Conservation (phyloP, 345 rosid species). For the Rhizophora apiculata region DNA sequence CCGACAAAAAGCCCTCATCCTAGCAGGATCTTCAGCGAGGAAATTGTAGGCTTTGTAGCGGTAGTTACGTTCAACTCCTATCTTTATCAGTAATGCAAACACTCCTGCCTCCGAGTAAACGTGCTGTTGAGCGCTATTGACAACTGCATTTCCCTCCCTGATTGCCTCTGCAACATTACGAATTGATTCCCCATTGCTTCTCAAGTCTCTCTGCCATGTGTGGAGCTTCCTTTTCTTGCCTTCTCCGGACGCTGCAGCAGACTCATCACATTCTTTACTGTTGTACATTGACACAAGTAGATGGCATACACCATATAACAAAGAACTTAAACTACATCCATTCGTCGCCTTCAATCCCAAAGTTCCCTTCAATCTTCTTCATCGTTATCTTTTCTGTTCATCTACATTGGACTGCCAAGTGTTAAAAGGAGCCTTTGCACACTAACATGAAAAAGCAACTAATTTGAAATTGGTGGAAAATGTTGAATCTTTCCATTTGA, state of each 20-base stretch:
- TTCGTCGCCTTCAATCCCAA: conserved; percentile 16
- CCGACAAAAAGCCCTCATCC: conserved; percentile 20
- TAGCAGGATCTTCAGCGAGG: conserved; percentile 11
- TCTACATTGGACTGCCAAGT: not conserved
- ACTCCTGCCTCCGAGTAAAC: not conserved
- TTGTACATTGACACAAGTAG: conserved; percentile 4
- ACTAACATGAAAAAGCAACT: too few species aligned
- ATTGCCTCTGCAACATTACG: conserved; percentile 14
- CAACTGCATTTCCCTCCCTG: conserved; percentile 10
- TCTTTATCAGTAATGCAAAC: not conserved
- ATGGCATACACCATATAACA: conserved; percentile 18
- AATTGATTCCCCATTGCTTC: conserved; percentile 6
- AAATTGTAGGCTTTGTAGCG: conserved; percentile 16
- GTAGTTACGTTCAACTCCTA: conserved; percentile 14
- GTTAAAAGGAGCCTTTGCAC: not conserved
- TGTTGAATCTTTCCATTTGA: too few species aligned
- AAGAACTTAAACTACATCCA: conserved; percentile 21
- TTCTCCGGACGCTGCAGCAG: not conserved
- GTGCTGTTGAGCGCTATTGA: not conserved
- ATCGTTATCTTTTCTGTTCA: conserved; percentile 13
- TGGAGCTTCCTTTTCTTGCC: conserved; percentile 9
- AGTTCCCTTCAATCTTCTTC: conserved; percentile 18
- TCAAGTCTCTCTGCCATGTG: conserved; percentile 6
- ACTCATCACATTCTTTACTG: not conserved
- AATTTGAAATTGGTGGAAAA: too few species aligned